Base-by-base conservation (phyloP, 371 early-diverging fungal species). In the Mucor mucedo region DNA sequence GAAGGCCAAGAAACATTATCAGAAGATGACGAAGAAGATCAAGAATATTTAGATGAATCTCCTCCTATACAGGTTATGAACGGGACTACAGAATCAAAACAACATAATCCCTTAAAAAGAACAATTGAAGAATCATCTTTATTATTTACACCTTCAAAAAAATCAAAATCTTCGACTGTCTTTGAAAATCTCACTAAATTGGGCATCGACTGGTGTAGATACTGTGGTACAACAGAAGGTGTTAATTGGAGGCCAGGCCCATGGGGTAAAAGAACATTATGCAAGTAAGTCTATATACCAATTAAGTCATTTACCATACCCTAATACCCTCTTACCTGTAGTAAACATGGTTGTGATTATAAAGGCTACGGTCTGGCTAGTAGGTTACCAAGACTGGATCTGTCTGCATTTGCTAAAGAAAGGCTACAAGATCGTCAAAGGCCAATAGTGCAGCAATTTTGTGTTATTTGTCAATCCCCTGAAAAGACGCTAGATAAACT, bases 171-270 rank as follows among this genome's bases (percentile, higher is more conserved):
- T 73, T 75, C 13, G 5, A 80, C 80, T 27, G 27, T 84, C 16
- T 86, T 77, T 62, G 79, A 86, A 39, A 63, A 65, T 3, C 70
- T 84, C 53, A 77, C 79, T 0, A 60, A 67, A 52, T 67, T 61
- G 6, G 78, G 77, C 9, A 63, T 83, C 41, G 82, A 88, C 71
- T 91, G 91, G 91, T 91, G 91, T 68, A 79, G 90, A 52, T 91
- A 90, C 68, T 91, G 91, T 68, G 91, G 91, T 40, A 88, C 88
- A 10, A 90, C 91, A 8, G 86, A 89, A 68, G 84, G 83, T 11
- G 85, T 87, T 32, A 89, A 89, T 73, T 91, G 90, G 88, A 84
- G 90, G 52, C 91, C 90, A 2, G 91, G 91, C 0, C 91, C 91
- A 35, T 90, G 91, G 91, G 91, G 91, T 33, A 89, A 89, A 72